These are phyloP conservation scores for Alopecurus myosuroides DNA, from an alignment of 176 grass and related monocot species.

Conservation along the genomic window DNA sequence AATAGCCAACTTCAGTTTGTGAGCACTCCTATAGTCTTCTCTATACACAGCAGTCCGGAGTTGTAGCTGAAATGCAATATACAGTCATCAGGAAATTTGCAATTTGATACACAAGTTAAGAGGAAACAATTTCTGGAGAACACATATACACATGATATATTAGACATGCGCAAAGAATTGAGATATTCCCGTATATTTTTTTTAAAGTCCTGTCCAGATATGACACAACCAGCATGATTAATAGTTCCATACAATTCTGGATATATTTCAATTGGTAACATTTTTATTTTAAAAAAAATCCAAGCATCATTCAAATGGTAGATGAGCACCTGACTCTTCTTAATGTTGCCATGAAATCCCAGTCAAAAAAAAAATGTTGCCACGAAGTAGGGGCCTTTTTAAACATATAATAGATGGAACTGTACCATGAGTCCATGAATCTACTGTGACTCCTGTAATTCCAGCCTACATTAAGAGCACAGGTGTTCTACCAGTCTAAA, in stretches of 20 bases:
- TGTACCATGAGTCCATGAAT: background rate
- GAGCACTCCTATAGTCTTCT: slow-evolving; percentile 82
- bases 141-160: background rate
- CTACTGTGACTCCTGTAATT: background rate
- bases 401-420: background rate
- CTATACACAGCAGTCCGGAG: slow-evolving; percentile 56
- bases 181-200: background rate
- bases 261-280: background rate
- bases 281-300: too few relatives aligned
- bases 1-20: slow-evolving; percentile 81
- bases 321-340: background rate
- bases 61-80: slow-evolving; percentile 64
- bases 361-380: background rate
- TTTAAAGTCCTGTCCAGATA: background rate
- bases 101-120: background rate
- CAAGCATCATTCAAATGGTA: background rate
- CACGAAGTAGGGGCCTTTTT: background rate
- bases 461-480: background rate
- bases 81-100: slow-evolving; percentile 24
- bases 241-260: slow-evolving; percentile 15
- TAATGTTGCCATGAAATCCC: background rate
- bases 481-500: background rate
- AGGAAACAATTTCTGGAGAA: background rate
- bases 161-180: background rate
- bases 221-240: background rate